Conservation (phyloP, 495 filamentous ascomycete species). For the Hypoxylon subgilvum region DNA sequence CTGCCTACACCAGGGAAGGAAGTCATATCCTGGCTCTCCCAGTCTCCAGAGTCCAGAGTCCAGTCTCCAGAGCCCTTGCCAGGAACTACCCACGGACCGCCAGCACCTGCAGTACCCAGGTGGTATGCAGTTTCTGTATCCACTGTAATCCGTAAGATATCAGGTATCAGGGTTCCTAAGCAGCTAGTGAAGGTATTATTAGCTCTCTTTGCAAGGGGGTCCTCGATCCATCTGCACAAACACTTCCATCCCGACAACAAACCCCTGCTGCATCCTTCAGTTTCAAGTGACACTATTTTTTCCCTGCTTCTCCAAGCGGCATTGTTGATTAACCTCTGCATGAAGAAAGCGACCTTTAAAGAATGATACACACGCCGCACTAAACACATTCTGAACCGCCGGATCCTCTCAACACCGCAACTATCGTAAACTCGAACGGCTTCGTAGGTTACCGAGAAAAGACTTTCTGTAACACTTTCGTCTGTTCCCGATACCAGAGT, state of each 20-base stretch:
- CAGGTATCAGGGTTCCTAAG: too few species aligned
- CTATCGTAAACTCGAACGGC: constrained; percentile 30
- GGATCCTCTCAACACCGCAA: constrained; percentile 16
- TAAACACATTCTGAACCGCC: constrained; percentile 23
- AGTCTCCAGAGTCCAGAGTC: too few species aligned
- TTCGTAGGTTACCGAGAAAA: constrained; percentile 30
- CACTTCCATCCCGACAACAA: constrained; percentile 12
- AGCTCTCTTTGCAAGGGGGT: constrained; percentile 9
- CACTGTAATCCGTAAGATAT: too few species aligned
- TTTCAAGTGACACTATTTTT: background rate
- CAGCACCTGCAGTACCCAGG: constrained; percentile 29
- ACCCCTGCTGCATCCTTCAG: constrained; percentile 2
- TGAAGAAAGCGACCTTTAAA: too few species aligned
- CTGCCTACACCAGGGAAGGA: background rate
- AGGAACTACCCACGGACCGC: constrained; percentile 16
- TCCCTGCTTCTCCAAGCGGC: too few species aligned
- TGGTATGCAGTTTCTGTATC: background rate
- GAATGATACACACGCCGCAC: background rate
- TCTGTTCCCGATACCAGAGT: constrained; percentile 11
- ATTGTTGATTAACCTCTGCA: too few species aligned
- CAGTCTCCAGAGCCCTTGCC: too few species aligned
- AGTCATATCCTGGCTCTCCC: constrained; percentile 1
- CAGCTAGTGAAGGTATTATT: constrained; percentile 6
- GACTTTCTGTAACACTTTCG: constrained; percentile 13
- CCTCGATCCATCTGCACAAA: constrained; percentile 30